Base-by-base conservation (phyloP, 352 stramenopile species). In the Pythium dissimile region DNA sequence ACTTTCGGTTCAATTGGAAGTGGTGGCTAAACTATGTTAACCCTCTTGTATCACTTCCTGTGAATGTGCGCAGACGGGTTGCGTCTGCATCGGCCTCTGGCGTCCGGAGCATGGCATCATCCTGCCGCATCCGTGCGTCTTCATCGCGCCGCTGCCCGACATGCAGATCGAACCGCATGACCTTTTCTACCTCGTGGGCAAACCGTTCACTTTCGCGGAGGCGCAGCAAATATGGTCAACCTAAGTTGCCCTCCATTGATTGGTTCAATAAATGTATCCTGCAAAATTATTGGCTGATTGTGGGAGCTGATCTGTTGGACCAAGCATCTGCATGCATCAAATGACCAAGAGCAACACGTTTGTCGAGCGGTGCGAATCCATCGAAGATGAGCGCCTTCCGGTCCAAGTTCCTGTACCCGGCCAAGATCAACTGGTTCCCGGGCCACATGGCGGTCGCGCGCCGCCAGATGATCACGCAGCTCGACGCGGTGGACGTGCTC, bases 341-440 rank as follows among this genome's bases (percentile, higher is more conserved):
- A 5, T 41, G 18, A 31, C 21, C n/a, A 32, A 34, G 21, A 41
- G 32, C 32, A 13, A 31, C 31, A 12, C 11, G n/a, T n/a, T n/a
- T n/a, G n/a, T n/a, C 44, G 44, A 38, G 11, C 44, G 20, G n/a
- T n/a, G n/a, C n/a, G n/a, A n/a, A n/a, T n/a, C 38, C 23, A 57
- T 38, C 62, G 39, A 66, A 15, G 15, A 88, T 91, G 77, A 87
- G 69, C 48, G 69, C 55, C 50, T 89, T 92, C 67, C 78, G 83
- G 41, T 79, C 69, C 67, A 85, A 80, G 69, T 92, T 92, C 62
- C 59, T 81, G 71, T 88, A 84, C 44, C 80, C 80, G 20, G 65
- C 69, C 58, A 90, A 92, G 70, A 85, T 94, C 49, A 94, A 94
- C 56, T 95, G 85, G 85, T 95, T 95, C 57, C 85, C 85, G 26